Evolutionary conservation across 805 yeast species (phyloP).

Genomic region (Ascoidea tarda): DNA sequence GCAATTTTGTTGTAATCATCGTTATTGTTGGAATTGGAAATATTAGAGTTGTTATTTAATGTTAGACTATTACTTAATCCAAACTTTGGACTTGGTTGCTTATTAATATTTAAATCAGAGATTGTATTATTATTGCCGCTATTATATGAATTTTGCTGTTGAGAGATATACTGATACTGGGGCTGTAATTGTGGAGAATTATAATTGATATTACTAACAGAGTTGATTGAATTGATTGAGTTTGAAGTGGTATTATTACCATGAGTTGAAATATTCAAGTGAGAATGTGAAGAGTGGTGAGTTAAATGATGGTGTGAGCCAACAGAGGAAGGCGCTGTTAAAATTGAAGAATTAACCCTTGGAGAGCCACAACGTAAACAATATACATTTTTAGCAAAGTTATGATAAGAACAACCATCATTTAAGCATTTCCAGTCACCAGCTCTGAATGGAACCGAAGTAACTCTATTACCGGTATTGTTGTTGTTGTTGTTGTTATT

Average conservation of each 20-base stretch:
- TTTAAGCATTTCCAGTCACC: constrained; percentile 85
- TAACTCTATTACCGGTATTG: constrained; percentile 8
- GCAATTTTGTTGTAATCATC: background rate
- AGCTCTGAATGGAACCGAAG: constrained; percentile 74
- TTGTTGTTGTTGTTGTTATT: constrained; percentile 3
- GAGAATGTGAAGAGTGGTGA: background rate
- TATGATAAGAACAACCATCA: constrained; percentile 70
- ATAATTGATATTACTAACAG: too few species aligned
- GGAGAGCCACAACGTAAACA: constrained; percentile 86
- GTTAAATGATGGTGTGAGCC: background rate
- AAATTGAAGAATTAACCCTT: constrained; percentile 17
- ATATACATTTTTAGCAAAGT: constrained; percentile 79
- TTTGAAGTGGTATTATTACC: too few species aligned
- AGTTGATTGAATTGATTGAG: too few species aligned
- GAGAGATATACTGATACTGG: too few species aligned
- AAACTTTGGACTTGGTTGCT: too few species aligned
- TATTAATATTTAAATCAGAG: too few species aligned
- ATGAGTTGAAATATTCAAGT: background rate
- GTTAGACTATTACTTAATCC: too few species aligned
- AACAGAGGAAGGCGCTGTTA: background rate
- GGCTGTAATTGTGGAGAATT: too few species aligned
- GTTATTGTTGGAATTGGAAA: background rate
- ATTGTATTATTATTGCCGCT: background rate
- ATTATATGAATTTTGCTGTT: background rate
- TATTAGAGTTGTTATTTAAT: too few species aligned